Percentiles rank a stretch among this genome's conserved stretches.
Evolutionary conservation across 306 rosid species (phyloP).

Genomic region (Begonia peltatifolia): DNA sequence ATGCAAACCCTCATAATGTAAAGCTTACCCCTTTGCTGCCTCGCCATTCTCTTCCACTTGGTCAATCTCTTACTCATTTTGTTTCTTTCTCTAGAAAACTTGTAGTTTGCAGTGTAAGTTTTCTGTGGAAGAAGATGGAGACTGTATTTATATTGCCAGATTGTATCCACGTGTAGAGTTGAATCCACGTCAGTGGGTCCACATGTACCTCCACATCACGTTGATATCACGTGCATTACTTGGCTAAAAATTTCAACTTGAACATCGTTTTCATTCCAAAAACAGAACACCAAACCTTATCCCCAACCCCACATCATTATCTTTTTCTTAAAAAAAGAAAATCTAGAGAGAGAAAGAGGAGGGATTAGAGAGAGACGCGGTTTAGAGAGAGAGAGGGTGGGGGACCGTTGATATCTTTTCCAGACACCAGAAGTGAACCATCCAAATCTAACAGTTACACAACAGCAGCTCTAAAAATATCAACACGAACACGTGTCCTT

Average conservation of each 20-base stretch:
- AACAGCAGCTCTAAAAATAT: too few relatives aligned
- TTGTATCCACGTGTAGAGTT: slow-evolving; percentile 10
- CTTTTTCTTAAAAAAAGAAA: slow-evolving; percentile 3
- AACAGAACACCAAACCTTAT: background rate
- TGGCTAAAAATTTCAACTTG: slow-evolving; percentile 15
- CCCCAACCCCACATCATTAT: slow-evolving; percentile 20
- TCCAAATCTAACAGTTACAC: too few relatives aligned
- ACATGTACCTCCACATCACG: slow-evolving; percentile 21
- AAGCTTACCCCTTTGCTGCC: slow-evolving; percentile 62
- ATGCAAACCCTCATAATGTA: slow-evolving; percentile 62
- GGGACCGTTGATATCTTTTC: too few relatives aligned
- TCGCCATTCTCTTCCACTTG: slow-evolving; percentile 60
- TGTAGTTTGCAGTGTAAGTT: too few relatives aligned
- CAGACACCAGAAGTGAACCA: too few relatives aligned
- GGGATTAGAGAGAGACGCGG: too few relatives aligned
- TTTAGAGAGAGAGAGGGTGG: too few relatives aligned
- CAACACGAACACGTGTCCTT: background rate
- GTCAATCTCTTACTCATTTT: slow-evolving; percentile 30
- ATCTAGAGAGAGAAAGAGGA: too few relatives aligned
- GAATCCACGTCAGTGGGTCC: slow-evolving; percentile 25
- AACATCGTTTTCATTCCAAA: slow-evolving; percentile 17
- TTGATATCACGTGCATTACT: slow-evolving; percentile 26
- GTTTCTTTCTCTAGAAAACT: slow-evolving; percentile 3
- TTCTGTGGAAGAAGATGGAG: background rate
- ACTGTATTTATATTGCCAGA: background rate